Conservation (phyloP, 371 early-diverging fungal genomes). For the Actinomortierella wolfii region DNA sequence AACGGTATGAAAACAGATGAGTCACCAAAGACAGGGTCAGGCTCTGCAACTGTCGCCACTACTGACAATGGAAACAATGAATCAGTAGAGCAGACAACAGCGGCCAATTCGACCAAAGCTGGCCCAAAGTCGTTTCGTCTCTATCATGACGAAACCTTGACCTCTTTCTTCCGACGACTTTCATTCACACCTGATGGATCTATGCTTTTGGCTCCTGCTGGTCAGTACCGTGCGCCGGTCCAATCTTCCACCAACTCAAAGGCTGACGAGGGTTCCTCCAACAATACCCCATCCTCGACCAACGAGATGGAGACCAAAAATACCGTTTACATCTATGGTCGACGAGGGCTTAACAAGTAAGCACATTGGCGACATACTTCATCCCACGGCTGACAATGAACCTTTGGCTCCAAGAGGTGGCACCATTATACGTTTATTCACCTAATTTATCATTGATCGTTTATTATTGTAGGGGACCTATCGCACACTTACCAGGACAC, state of each 20-base stretch:
- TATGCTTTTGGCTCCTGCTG: conserved; percentile 85
- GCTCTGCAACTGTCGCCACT: conserved; percentile 14
- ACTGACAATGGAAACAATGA: conserved; percentile 29
- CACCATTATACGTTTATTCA: too few relatives aligned
- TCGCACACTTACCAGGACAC: conserved; percentile 71
- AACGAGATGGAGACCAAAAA: conserved; percentile 36
- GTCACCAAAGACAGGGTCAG: not conserved
- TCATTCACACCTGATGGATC: conserved; percentile 91
- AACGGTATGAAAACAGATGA: conserved; percentile 5
- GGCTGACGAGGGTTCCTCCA: conserved; percentile 13
- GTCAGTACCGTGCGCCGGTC: conserved; percentile 53
- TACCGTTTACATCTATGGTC: conserved; percentile 54
- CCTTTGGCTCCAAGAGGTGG: too few relatives aligned
- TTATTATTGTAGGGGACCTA: conserved; percentile 60
- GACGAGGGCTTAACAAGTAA: conserved; percentile 51
- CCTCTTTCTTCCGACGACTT: conserved; percentile 91
- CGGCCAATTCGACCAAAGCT: conserved; percentile 21
- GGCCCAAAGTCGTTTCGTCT: conserved; percentile 51
- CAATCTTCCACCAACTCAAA: conserved; percentile 9
- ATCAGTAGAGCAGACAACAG: conserved; percentile 2
- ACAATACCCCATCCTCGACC: conserved; percentile 6
- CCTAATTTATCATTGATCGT: too few relatives aligned
- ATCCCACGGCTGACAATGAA: too few relatives aligned
- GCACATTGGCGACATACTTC: conserved; percentile 12
- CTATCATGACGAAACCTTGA: conserved; percentile 89